Base-by-base conservation (phyloP, 2,329 filamentous ascomycete species). In the Alternaria incomplexa region DNA sequence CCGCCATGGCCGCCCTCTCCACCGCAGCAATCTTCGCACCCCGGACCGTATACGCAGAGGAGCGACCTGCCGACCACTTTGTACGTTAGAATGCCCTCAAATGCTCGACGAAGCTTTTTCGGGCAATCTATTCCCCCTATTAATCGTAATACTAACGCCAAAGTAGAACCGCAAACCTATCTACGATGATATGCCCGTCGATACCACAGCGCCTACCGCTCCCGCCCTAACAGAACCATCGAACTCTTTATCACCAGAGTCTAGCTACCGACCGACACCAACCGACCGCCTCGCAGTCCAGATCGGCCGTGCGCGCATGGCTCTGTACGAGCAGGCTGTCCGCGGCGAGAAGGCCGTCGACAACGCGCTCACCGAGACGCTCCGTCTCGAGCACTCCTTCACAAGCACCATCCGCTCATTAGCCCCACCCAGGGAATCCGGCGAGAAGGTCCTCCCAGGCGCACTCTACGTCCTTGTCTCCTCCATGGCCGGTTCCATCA, bases 401-500 rank as follows among this genome's bases (percentile, higher is more conserved):
- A 97, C 95, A 73, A 88, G 87, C 81, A 98, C 96, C 64, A 82
- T 99, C 71, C 93, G 94, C 62, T 93, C 91, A 22, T 87, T 99
- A 43, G 96, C 94, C 20, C 96, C 96, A 28, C 85, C 93, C 40
- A 90, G 90, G 74, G 91, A 95, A 81, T 92, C 89, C 64, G 92
- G 92, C 79, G 96, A 99, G 85, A 89, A 90, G 77, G 87, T 99
- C 60, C 90, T 98, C 82, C 96, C 96, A 32, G 95, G 95, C 25
- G 86, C 89, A 63, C 89, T 98, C 71, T 98, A 98, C 83, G 93
- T 98, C 50, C 87, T 97, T 28, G 94, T 99, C 51, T 91, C 94
- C 45, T 90, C 93, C 73, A 97, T 99, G 94, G 93, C 96, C 36
- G 96, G 95, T 72, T 93, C 89, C 81, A 98, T 99, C 79, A 85